Percentiles rank a stretch among this genome's conserved stretches.
Conservation (phyloP, 2,329 filamentous ascomycete genomes). For the Colletotrichum sp. region DNA sequence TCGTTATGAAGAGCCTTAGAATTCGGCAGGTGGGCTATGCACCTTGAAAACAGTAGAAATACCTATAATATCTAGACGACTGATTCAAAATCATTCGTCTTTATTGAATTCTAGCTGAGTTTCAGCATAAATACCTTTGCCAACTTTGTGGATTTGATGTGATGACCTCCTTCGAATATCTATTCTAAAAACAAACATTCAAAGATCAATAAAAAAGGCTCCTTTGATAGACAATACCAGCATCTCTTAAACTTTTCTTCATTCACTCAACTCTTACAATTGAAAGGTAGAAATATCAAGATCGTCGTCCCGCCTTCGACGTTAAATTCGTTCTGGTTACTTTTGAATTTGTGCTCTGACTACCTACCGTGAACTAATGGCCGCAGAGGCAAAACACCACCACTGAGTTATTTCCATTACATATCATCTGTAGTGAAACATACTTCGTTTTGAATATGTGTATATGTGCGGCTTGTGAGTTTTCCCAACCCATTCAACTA, state of each 20-base stretch:
- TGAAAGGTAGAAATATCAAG: accelerated
- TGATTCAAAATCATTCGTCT: neutral
- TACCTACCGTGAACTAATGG: neutral
- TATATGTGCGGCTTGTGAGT: neutral
- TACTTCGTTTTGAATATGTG: accelerated
- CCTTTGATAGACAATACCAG: accelerated
- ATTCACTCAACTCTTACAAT: accelerated
- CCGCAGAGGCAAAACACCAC: neutral
- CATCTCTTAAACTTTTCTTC: accelerated
- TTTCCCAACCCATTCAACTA: neutral
- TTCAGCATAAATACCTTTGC: too few relatives aligned
- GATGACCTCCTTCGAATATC: too few relatives aligned
- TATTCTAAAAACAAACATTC: neutral
- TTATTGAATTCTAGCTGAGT: too few relatives aligned
- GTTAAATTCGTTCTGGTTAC: neutral
- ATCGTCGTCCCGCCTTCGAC: neutral
- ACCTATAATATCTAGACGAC: accelerated
- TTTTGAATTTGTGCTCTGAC: neutral
- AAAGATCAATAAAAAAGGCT: too few relatives aligned
- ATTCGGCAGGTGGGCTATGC: neutral
- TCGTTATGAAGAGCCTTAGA: neutral
- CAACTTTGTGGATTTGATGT: too few relatives aligned
- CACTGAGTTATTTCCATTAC: neutral
- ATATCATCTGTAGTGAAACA: accelerated
- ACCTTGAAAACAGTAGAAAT: neutral